Percentiles rank a stretch among this genome's conserved stretches.
Evolutionary conservation across 176 grass and related monocot species (phyloP).

Genomic region (Musa beccarii): DNA sequence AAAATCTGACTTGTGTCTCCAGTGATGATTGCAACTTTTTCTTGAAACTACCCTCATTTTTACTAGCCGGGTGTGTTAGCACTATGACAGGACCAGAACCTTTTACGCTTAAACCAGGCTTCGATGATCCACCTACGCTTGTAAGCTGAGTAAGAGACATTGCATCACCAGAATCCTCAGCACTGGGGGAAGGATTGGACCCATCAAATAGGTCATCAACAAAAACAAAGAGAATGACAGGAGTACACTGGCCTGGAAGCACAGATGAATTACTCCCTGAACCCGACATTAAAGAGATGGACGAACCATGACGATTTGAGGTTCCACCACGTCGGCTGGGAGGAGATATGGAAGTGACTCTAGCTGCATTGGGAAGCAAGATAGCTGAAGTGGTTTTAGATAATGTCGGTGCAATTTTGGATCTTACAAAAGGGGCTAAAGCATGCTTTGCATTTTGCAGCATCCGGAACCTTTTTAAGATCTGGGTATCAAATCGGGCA

Average conservation of each 20-base stretch:
- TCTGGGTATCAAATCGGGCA: constrained; percentile 49
- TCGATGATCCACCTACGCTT: constrained; percentile 35
- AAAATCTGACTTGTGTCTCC: constrained; percentile 64
- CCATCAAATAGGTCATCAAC: constrained; percentile 47
- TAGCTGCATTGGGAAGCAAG: constrained; percentile 26
- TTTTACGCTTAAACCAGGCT: constrained; percentile 32
- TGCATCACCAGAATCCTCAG: constrained; percentile 43
- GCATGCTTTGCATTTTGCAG: constrained; percentile 87
- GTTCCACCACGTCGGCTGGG: constrained; percentile 39
- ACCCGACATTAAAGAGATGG: constrained; percentile 66
- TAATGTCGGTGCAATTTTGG: constrained; percentile 34
- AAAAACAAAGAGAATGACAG: constrained; percentile 87
- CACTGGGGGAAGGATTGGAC: constrained; percentile 29
- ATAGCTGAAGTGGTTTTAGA: constrained; percentile 29
- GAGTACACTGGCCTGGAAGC: constrained; percentile 60
- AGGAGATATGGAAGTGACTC: constrained; percentile 43
- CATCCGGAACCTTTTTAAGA: constrained; percentile 64
- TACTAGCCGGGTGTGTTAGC: constrained; percentile 35
- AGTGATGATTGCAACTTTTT: constrained; percentile 70
- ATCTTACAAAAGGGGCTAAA: constrained; percentile 48
- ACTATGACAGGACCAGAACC: constrained; percentile 48
- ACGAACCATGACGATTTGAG: constrained; percentile 33
- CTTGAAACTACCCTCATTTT: constrained; percentile 41
- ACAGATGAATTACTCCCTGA: constrained; percentile 37
- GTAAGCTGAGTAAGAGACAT: constrained; percentile 33